Evolutionary conservation across 1,284 basidiomycete genomes (phyloP), one percentile per base, ranked within the genome.

Genomic region (Cutaneotrichosporon dermatis): DNA sequence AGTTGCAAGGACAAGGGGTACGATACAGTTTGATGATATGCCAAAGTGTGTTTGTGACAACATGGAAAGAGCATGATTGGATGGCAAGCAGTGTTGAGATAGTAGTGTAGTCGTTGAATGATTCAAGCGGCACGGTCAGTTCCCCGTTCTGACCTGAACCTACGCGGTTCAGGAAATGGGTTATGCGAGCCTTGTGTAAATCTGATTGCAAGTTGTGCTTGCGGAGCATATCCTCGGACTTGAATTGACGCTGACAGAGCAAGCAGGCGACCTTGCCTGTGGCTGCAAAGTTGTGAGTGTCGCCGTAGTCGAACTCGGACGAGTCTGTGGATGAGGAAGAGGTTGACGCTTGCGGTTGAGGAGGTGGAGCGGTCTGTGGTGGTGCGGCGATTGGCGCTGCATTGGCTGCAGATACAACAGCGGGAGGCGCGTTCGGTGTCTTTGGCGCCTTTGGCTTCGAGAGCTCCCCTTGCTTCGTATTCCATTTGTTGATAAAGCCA

Each of bases 401-500:
- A 34, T 79, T 79, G 34, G 68, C 74, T 2, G 68, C 66, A 2
- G 76, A 77, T 4, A 75, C 55, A 25, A 67, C 72, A 41, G 56
- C 60, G 10, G 68, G 64, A 6, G 64, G 61, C 1, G 59, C 66
- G 39, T 57, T 62, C 15, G 53, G 63, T 62, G 70, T 69, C 42
- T 42, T 62, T 3, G 55, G 49, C 6, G 62, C 55, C 36, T 60
- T 64, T 11, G 56, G 78, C 59, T 62, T 59, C 11, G 70, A 68
- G 36, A 94, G 82, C 69, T 90, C 92, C 76, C 86, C 87, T 78
- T 93, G 90, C 13, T 92, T 90, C 79, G 88, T 88, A 74, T 92
- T 95, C 92, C 92, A 96, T 70, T 96, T 95, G 71, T 83, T 87
- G 73, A 97, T 95, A 69, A 94, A 92, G 74, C 85, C 89, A 52